A percentile compares a stretch with the other conserved stretches of the same genome.
Evolutionary conservation across 345 rosid species (phyloP).

Genomic region (Cardamine occulta): DNA sequence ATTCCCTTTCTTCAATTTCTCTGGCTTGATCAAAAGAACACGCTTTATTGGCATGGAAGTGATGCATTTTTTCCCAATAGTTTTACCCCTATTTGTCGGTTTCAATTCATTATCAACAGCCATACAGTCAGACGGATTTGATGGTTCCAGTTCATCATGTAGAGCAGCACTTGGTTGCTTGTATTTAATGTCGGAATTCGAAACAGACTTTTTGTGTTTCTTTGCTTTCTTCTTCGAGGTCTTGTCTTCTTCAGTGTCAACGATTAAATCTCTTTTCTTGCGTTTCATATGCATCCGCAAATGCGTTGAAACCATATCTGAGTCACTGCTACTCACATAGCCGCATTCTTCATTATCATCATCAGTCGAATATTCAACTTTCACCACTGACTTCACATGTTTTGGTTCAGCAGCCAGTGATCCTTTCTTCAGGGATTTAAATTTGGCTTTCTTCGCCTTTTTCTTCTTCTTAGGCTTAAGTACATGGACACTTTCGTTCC

Average conservation of each 20-base stretch:
- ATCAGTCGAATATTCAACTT: constrained; percentile 51
- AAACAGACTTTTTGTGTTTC: constrained; percentile 59
- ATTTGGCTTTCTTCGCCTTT: constrained; percentile 89
- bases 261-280: constrained; percentile 57
- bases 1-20: constrained; percentile 89
- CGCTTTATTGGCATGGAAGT: constrained; percentile 85
- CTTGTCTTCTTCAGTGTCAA: constrained; percentile 56
- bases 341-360: constrained; percentile 54
- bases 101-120: constrained; percentile 69
- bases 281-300: constrained; percentile 60
- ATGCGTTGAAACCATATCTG: constrained; percentile 56
- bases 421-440: constrained; percentile 89
- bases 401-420: constrained; percentile 68
- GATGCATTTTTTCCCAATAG: constrained; percentile 79
- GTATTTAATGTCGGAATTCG: constrained; percentile 50
- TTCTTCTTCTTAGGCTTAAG: constrained; percentile 80
- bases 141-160: constrained; percentile 51
- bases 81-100: constrained; percentile 65
- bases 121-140: constrained; percentile 46
- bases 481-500: constrained; percentile 58
- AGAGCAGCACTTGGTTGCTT: constrained; percentile 52
- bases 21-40: constrained; percentile 76
- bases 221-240: constrained; percentile 76
- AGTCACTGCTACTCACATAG: constrained; percentile 56
- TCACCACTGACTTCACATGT: constrained; percentile 55